A percentile compares a stretch with the other conserved stretches of the same genome.
Evolutionary conservation across 2,329 filamentous ascomycete species (phyloP).

Genomic region (Fusarium devonianum): DNA sequence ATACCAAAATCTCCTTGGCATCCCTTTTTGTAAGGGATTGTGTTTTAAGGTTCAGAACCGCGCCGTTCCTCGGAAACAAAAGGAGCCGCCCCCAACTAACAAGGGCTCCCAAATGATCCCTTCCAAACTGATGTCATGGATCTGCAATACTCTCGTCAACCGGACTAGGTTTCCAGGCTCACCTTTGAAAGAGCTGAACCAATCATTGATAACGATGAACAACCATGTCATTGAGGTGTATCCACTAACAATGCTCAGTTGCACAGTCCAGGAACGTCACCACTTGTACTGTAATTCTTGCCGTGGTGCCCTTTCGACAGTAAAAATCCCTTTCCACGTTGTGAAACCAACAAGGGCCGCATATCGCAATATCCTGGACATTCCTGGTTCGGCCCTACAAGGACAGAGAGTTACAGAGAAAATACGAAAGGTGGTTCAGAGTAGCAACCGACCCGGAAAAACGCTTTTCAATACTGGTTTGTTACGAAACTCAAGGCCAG

Average conservation of each 20-base stretch:
- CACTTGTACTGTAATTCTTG: slow-evolving; percentile 21
- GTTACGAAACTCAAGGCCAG: slow-evolving; percentile 9
- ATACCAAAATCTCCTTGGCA: slow-evolving; percentile 8
- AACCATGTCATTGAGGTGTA: slow-evolving; percentile 27
- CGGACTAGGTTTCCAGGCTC: slow-evolving; percentile 4
- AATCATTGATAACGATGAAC: slow-evolving; percentile 37
- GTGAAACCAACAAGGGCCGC: slow-evolving; percentile 19
- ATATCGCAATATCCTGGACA: slow-evolving; percentile 37
- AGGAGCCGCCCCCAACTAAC: slow-evolving; percentile 18
- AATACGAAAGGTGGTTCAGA: slow-evolving; percentile 34
- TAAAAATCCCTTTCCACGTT: slow-evolving; percentile 26
- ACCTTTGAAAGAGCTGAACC: too few relatives aligned
- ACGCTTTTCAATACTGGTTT: slow-evolving; percentile 16
- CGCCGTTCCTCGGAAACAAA: slow-evolving; percentile 23
- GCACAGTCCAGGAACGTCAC: slow-evolving; percentile 35
- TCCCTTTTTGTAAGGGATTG: too few relatives aligned
- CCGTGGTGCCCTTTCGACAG: slow-evolving; percentile 12
- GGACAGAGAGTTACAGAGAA: slow-evolving; percentile 9
- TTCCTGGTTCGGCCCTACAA: slow-evolving; percentile 25
- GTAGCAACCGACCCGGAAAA: slow-evolving; percentile 29
- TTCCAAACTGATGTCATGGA: slow-evolving; percentile 46
- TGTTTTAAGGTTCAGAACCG: slow-evolving; percentile 23
- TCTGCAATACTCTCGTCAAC: slow-evolving; percentile 38
- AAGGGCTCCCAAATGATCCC: slow-evolving; percentile 24
- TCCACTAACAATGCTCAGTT: slow-evolving; percentile 14